Evolutionary conservation across 2,329 filamentous ascomycete genomes (phyloP).

Genomic region (Fusarium nelsonii): DNA sequence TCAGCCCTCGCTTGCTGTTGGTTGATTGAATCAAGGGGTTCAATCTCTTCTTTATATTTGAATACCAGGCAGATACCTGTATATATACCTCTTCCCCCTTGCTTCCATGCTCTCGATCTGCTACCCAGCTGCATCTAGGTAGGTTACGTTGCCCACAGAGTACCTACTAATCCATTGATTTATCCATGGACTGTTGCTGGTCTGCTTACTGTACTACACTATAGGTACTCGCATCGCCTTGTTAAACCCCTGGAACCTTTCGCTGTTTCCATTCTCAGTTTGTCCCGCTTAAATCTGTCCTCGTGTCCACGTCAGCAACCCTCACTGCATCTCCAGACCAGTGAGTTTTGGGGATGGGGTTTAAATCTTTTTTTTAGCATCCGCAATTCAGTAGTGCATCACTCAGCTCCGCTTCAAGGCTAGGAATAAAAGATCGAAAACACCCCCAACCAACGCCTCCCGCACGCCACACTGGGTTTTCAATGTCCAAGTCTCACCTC

Average conservation of each 20-base stretch:
- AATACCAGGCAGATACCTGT: background rate
- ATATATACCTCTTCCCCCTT: slow-evolving; percentile 9
- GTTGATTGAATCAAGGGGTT: slow-evolving; percentile 23
- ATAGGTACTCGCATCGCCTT: background rate
- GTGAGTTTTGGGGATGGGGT: slow-evolving; percentile 1
- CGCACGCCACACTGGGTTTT: slow-evolving; percentile 22
- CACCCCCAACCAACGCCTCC: slow-evolving; percentile 20
- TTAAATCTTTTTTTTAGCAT: slow-evolving; percentile 35
- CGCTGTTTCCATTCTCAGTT: slow-evolving; percentile 19
- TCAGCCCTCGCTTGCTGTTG: slow-evolving; percentile 8
- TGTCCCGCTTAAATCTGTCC: slow-evolving; percentile 18
- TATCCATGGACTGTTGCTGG: background rate
- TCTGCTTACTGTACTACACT: background rate
- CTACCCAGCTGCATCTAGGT: background rate
- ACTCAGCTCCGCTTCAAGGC: slow-evolving; percentile 15
- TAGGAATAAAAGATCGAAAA: slow-evolving; percentile 7
- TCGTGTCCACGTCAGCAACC: slow-evolving; percentile 44
- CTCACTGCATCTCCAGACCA: slow-evolving; percentile 14
- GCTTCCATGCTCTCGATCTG: background rate
- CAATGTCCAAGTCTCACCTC: slow-evolving; percentile 1
- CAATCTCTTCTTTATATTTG: background rate
- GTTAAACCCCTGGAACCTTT: slow-evolving; percentile 18
- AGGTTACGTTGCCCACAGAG: too few relatives aligned
- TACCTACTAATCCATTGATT: too few relatives aligned
- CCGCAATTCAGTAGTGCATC: slow-evolving; percentile 28